A percentile compares a stretch with the other conserved stretches of the same genome.
Evolutionary conservation across 2,329 filamentous ascomycete species (phyloP).

Genomic region (Fusarium avenaceum): DNA sequence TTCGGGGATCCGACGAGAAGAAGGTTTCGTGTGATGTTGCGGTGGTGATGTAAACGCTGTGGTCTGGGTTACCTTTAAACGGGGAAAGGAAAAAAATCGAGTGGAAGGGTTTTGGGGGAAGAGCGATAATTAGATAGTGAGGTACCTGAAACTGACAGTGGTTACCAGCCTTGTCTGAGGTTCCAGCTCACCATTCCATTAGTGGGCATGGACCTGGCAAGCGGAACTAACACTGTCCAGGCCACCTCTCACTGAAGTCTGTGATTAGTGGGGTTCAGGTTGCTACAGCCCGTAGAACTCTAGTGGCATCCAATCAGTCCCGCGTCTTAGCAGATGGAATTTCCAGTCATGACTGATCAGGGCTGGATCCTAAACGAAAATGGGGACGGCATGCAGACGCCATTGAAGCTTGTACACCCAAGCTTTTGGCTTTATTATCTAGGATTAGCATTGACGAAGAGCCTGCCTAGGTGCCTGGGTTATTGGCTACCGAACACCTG

Average conservation of each 20-base stretch:
- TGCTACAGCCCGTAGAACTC: conserved; percentile 18
- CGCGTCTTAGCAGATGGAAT: conserved; percentile 30
- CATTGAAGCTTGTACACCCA: conserved; percentile 28
- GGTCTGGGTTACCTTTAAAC: conserved; percentile 44
- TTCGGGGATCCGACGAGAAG: conserved; percentile 34
- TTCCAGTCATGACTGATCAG: conserved; percentile 43
- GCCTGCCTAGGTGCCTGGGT: conserved; percentile 3
- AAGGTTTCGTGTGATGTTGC: conserved; percentile 48
- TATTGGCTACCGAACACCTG: conserved; percentile 39
- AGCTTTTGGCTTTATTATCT: conserved; percentile 20
- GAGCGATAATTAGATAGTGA: conserved; percentile 52
- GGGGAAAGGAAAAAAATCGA: conserved; percentile 52
- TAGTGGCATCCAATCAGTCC: conserved; percentile 50
- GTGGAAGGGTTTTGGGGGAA: conserved; percentile 49
- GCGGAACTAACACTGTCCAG: conserved; percentile 37
- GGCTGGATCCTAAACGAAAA: conserved; percentile 54
- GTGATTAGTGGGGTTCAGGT: conserved; percentile 40
- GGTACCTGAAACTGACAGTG: conserved; percentile 33
- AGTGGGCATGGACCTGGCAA: conserved; percentile 12
- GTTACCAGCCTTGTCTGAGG: conserved; percentile 19
- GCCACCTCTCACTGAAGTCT: conserved; percentile 33
- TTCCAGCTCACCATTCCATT: conserved; percentile 20
- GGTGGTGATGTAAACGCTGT: conserved; percentile 50
- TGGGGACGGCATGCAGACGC: conserved; percentile 35
- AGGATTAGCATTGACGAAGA: background rate